Conservation (phyloP, 352 stramenopile species). For the Peronospora farinosa region DNA sequence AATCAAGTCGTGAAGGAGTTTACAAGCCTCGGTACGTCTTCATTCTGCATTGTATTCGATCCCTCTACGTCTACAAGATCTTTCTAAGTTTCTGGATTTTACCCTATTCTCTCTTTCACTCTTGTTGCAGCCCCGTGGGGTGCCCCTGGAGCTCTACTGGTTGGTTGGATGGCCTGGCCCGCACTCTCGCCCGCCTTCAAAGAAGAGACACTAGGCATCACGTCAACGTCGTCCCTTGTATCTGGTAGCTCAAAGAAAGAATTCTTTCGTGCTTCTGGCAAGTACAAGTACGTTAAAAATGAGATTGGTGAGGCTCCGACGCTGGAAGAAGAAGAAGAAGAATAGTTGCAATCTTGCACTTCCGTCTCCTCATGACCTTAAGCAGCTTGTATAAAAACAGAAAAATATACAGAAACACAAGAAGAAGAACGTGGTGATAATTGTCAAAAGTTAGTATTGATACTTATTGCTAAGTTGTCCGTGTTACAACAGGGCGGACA, state of each 20-base stretch:
- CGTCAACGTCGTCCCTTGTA: constrained; percentile 25
- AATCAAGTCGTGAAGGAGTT: constrained; percentile 51
- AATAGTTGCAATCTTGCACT: constrained; percentile 2
- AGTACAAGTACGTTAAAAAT: constrained; percentile 74
- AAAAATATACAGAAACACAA: constrained; percentile 2
- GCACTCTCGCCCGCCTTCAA: constrained; percentile 67
- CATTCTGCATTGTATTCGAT: not conserved
- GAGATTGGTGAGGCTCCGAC: constrained; percentile 73
- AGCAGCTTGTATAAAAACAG: not conserved
- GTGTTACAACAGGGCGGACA: not conserved
- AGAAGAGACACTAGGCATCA: constrained; percentile 62
- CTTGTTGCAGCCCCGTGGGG: constrained; percentile 39
- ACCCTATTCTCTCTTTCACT: constrained; percentile 6
- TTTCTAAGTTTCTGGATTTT: not conserved
- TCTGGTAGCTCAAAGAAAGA: constrained; percentile 16
- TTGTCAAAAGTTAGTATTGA: not conserved
- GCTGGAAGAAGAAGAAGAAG: constrained; percentile 57
- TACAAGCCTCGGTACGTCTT: constrained; percentile 38
- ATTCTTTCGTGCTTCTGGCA: constrained; percentile 49
- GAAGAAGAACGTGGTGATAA: constrained; percentile 9
- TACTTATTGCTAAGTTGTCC: not conserved
- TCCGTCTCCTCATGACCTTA: not conserved
- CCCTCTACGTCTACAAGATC: no score
- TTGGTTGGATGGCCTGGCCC: constrained; percentile 67
- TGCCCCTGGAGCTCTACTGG: constrained; percentile 40